Conservation (phyloP, 495 filamentous ascomycete species). For the Podospora pseudocomata region DNA sequence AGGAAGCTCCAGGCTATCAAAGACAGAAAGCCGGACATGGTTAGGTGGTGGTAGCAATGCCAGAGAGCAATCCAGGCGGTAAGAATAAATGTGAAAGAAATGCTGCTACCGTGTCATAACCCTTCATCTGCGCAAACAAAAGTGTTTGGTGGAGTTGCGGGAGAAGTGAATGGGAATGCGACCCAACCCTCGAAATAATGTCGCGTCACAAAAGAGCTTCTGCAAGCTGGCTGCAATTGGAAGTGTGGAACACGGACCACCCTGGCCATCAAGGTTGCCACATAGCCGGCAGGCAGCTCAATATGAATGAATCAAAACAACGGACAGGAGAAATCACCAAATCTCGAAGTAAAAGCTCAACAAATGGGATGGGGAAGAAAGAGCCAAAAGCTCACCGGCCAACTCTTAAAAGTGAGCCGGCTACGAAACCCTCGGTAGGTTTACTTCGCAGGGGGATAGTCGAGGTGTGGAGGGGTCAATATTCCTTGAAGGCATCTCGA, state of each 20-base stretch:
- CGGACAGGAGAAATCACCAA: no score
- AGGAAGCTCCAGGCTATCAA: slow-evolving; percentile 78
- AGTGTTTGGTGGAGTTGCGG: not conserved
- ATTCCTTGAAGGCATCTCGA: no score
- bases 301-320: no score
- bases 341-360: no score
- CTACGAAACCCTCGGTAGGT: no score
- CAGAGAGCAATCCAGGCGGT: not conserved
- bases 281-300: no score
- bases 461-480: no score
- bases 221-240: not conserved
- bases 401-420: no score
- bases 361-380: no score
- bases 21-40: slow-evolving; percentile 53
- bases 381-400: no score
- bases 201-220: slow-evolving; percentile 4
- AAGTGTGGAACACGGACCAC: not conserved
- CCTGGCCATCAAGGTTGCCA: not conserved
- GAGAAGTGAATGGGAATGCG: not conserved
- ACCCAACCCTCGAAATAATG: not conserved
- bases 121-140: not conserved
- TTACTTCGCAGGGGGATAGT: no score
- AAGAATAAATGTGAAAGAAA: not conserved
- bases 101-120: not conserved
- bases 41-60: not conserved